phyloP scores from a whole-genome alignment of 768 basidiomycete species.

The Boletus pseudopeckii region DNA sequence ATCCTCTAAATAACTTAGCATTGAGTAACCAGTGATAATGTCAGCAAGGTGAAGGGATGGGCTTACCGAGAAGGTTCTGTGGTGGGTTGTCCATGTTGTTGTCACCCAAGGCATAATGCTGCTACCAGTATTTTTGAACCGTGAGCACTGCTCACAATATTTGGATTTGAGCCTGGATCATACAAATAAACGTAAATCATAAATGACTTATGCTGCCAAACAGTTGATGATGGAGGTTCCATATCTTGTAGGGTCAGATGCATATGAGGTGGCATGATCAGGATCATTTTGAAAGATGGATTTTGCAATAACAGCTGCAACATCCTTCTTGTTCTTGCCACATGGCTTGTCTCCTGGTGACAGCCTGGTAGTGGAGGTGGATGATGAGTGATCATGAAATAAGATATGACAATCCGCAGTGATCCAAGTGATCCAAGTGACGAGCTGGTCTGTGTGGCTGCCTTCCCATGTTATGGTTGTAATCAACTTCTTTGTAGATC shows the following conservation, averaged over 20 bases:
- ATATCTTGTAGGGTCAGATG: background rate
- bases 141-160: background rate
- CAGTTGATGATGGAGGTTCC: too few relatives aligned
- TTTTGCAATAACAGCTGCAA: background rate
- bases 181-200: background rate
- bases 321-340: slow-evolving; percentile 4
- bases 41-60: background rate
- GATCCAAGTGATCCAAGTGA: background rate
- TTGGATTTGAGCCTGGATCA: background rate
- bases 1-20: too few relatives aligned
- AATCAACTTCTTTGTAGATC: background rate
- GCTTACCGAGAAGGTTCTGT: background rate
- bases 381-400: background rate
- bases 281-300: slow-evolving; percentile 1
- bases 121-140: background rate
- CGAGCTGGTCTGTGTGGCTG: background rate
- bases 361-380: background rate
- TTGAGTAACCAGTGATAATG: background rate
- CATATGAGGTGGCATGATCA: background rate
- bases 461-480: background rate
- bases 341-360: background rate
- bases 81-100: background rate
- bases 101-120: background rate
- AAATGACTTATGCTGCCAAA: too few relatives aligned
- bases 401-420: background rate